Evolutionary conservation across 176 grass and related monocot genomes (phyloP), one percentile per base, ranked within the genome.

Genomic region (Oryza glumipatula): DNA sequence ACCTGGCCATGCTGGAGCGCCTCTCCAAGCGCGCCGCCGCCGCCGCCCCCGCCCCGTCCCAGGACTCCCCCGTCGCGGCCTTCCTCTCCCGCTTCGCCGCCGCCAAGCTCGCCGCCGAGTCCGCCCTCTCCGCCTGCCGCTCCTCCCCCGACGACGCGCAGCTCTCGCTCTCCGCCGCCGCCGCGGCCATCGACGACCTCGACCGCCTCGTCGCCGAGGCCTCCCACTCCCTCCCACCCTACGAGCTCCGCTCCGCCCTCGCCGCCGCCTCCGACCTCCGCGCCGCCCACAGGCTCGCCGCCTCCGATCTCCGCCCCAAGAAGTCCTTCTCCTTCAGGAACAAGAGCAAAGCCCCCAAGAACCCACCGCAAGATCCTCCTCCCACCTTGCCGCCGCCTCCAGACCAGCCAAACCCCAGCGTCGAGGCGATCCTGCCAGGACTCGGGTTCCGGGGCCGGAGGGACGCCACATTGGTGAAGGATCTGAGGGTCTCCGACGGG

Each of bases 251-350:
- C 3, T 87, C 91, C 78, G 90, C 91, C 69, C 86, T 96, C 60
- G 84, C 81, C 36, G 22, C 94, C 28, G 87, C 91, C 45, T 76
- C 90, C 74, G 95, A 89, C 30, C 91, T 98, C 83, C 92, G 88
- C 72, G 91, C 87, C 30, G 75, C 91, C 1, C 80, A 91, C 81
- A 92, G 89, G 41, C 58, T 36, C 13, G 82, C 87, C 1, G 87
- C 86, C 65, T 72, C 84, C 2, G 86, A 85, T 13, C 52, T 95
- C 36, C 81, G 87, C 3, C 95, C 93, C 28, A 90, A 92, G 81
- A 93, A 98, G 68, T 91, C 90, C 5, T 98, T 98, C 89, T 95
- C 95, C 24, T 98, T 98, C 83, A 88, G 82, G 84, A 95, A 94
- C 73, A 98, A 98, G 76, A 73, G 47, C 84, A 90, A 49, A 66